phyloP scores from a whole-genome alignment of 352 stramenopile genomes.

The Phytophthora pinifolia region DNA sequence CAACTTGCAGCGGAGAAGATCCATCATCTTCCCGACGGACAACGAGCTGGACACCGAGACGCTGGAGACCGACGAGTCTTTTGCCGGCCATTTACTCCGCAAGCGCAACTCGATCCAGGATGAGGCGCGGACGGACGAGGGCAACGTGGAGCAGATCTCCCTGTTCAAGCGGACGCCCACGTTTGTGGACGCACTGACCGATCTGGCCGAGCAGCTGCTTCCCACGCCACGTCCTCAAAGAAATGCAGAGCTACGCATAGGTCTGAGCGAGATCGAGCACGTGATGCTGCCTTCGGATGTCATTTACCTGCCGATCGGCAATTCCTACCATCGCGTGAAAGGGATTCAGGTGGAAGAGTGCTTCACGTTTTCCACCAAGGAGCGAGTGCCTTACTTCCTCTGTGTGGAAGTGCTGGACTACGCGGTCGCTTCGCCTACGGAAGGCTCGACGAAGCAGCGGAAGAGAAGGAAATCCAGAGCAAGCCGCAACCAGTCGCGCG shows the following conservation, averaged over 20 bases:
- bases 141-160: slow-evolving; percentile 56
- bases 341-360: slow-evolving; percentile 71
- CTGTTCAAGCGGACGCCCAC: slow-evolving; percentile 70
- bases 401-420: slow-evolving; percentile 85
- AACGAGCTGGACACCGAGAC: slow-evolving; percentile 36
- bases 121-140: slow-evolving; percentile 59
- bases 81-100: slow-evolving; percentile 50
- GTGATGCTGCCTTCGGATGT: slow-evolving; percentile 68
- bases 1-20: slow-evolving; percentile 55
- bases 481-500: slow-evolving; percentile 30
- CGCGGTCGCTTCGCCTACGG: slow-evolving; percentile 22
- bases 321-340: slow-evolving; percentile 77
- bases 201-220: slow-evolving; percentile 69
- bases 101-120: slow-evolving; percentile 58
- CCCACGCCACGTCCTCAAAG: slow-evolving; percentile 41
- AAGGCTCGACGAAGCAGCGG: slow-evolving; percentile 26
- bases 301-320: slow-evolving; percentile 78
- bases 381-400: slow-evolving; percentile 83
- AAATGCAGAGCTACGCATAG: slow-evolving; percentile 49
- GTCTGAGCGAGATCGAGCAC: slow-evolving; percentile 48
- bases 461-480: slow-evolving; percentile 30
- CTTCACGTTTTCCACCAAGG: slow-evolving; percentile 84
- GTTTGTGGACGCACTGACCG: slow-evolving; percentile 70
- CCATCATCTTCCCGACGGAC: slow-evolving; percentile 63
- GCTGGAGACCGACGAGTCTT: slow-evolving; percentile 51